Evolutionary conservation across 768 basidiomycete species (phyloP), one percentile per base, ranked within the genome.

Genomic region (Cyclocybe cylindracea): DNA sequence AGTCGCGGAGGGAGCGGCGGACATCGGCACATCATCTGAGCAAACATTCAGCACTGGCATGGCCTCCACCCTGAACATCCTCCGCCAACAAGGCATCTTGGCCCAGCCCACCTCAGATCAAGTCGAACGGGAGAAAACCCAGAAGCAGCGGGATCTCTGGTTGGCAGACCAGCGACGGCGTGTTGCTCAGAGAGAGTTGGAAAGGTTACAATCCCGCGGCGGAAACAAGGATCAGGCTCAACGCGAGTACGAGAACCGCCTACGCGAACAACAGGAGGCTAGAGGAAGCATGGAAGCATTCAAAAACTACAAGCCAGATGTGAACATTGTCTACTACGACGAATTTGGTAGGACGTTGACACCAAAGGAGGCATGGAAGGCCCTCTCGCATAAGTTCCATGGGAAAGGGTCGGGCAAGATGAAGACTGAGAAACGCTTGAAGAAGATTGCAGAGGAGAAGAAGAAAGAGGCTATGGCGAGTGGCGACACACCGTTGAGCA

Each of bases 291-390:
- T 93, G 52, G 91, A 96, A 33, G 67, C 83, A 44, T 99, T 89
- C 81, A 92, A 88, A 72, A 82, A 86, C 65, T 99, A 99, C 77
- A 98, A 96, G 70, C 97, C 97, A 5, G 95, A 96, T 70, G 79
- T 99, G 61, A 92, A 96, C 58, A 91, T 98, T 63, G 89, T 90
- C 44, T 99, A 99, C 66, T 87, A 95, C 57, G 97, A 99, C 65
- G 96, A 99, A 69, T 92, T 93, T 66, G 97, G 97, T 42, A 80
- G 97, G 36, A 66, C 79, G 51, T 72, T 94, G 66, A 91, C 91
- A 18, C 87, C 87, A 14, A 98, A 98, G 77, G 97, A 99, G 74
- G 95, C 96, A 5, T 98, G 96, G 95, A 98, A 98, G 73, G 92
- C 94, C 13, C 75, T 99, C 39, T 94, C 91, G 39, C 97, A 99